Percentiles rank a stretch among this genome's conserved stretches.
Evolutionary conservation across 2,329 filamentous ascomycete species (phyloP).

Genomic region (Botrytis squamosa): DNA sequence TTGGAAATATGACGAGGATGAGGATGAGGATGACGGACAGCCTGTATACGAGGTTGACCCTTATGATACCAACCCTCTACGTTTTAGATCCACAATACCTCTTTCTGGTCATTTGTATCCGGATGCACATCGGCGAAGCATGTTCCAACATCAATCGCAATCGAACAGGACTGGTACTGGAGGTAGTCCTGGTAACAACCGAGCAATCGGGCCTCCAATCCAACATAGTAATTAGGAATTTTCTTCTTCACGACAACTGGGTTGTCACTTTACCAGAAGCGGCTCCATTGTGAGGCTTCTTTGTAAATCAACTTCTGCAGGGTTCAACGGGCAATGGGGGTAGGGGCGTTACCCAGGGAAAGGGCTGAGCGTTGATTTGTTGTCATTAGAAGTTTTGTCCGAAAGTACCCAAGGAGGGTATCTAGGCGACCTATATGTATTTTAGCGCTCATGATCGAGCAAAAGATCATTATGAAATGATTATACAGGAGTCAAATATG

Average conservation of each 20-base stretch:
- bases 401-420: slow-evolving; percentile 21
- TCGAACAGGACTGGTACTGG: slow-evolving; percentile 19
- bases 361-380: slow-evolving; percentile 33
- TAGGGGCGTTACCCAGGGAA: slow-evolving; percentile 37
- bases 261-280: slow-evolving; percentile 18
- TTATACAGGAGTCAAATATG: slow-evolving; percentile 10
- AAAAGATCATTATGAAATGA: slow-evolving; percentile 29
- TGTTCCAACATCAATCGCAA: slow-evolving; percentile 22
- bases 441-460: slow-evolving; percentile 31
- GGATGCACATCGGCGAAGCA: slow-evolving; percentile 30
- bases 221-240: slow-evolving; percentile 26
- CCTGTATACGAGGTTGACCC: slow-evolving; percentile 75
- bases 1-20: slow-evolving; percentile 87
- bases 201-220: slow-evolving; percentile 27
- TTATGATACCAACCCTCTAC: slow-evolving; percentile 58
- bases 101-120: slow-evolving; percentile 34
- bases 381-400: slow-evolving; percentile 30
- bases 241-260: slow-evolving; percentile 28
- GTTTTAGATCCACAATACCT: slow-evolving; percentile 53
- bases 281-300: slow-evolving; percentile 20
- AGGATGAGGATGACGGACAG: slow-evolving; percentile 77
- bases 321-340: slow-evolving; percentile 27
- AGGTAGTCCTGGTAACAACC: slow-evolving; percentile 30
- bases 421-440: slow-evolving; percentile 35
- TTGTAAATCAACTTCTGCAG: slow-evolving; percentile 35